Conservation (phyloP, 768 basidiomycete species). For the Floccularia luteovirens region DNA sequence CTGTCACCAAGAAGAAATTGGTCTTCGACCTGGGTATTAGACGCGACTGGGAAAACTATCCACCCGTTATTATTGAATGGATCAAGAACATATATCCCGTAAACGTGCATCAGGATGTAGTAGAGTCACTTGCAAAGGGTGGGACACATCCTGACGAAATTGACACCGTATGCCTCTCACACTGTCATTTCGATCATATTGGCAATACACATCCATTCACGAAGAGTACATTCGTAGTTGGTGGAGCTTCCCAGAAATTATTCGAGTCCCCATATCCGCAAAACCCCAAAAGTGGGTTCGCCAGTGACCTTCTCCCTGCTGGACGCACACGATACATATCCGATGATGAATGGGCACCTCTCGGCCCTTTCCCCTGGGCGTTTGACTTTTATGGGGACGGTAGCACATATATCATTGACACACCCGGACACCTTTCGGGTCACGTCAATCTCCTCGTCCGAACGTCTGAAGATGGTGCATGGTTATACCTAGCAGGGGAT, state of each 20-base stretch:
- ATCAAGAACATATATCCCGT: constrained; percentile 16
- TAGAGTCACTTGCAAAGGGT: constrained; percentile 43
- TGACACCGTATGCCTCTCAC: constrained; percentile 38
- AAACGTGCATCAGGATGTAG: constrained; percentile 28
- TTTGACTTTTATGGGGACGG: constrained; percentile 52
- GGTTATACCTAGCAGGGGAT: constrained; percentile 51
- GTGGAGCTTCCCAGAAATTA: constrained; percentile 25
- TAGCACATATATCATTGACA: constrained; percentile 49
- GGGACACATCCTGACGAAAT: constrained; percentile 35
- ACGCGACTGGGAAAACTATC: constrained; percentile 33
- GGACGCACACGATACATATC: constrained; percentile 31
- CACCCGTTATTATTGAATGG: constrained; percentile 21
- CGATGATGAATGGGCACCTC: constrained; percentile 22
- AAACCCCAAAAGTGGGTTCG: constrained; percentile 23
- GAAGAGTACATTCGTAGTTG: constrained; percentile 39
- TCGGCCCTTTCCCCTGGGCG: constrained; percentile 45
- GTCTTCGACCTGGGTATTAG: constrained; percentile 54
- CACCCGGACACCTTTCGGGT: constrained; percentile 48
- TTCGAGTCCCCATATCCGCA: constrained; percentile 34
- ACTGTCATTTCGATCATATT: constrained; percentile 48
- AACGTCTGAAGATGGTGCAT: constrained; percentile 42
- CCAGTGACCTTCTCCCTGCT: constrained; percentile 25
- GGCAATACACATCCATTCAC: constrained; percentile 40
- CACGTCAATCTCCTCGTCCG: constrained; percentile 49
- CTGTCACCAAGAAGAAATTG: constrained; percentile 25